These are phyloP conservation scores for Suaeda aralocaspica DNA, from an alignment of 148 eudicot species.

Conservation along the genomic window DNA sequence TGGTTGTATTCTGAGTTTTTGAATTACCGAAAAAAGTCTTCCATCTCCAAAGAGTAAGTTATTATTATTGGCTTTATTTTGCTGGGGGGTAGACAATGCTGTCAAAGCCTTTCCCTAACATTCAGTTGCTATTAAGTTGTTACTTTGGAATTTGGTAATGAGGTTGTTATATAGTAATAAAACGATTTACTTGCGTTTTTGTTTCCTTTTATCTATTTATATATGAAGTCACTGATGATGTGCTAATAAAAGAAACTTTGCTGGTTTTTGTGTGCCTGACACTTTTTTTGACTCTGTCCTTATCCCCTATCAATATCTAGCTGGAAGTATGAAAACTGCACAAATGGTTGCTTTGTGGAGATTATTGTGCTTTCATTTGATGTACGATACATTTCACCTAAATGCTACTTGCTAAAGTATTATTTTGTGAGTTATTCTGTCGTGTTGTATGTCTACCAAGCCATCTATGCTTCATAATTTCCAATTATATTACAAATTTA, in stretches of 20 bases:
- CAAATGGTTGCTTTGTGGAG: background rate
- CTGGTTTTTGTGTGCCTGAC: background rate
- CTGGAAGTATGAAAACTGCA: background rate
- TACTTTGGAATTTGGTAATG: background rate
- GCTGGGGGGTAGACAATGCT: background rate
- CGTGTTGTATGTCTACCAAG: background rate
- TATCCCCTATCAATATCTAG: background rate
- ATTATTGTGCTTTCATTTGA: background rate
- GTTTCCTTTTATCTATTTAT: too few species aligned
- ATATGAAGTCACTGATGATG: too few species aligned
- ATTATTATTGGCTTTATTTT: background rate
- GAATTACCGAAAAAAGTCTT: conserved; percentile 50
- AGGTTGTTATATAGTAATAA: background rate
- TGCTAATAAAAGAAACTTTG: too few species aligned
- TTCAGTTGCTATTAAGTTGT: too few species aligned
- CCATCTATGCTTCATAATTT: background rate
- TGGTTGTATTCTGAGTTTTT: conserved; percentile 76
- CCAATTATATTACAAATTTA: background rate
- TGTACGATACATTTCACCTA: background rate
- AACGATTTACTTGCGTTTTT: too few species aligned
- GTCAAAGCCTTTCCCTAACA: background rate
- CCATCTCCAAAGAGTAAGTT: conserved; percentile 53
- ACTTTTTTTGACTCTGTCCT: background rate
- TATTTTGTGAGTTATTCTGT: background rate
- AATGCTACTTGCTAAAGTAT: background rate